phyloP scores from a whole-genome alignment of 2,329 filamentous ascomycete species.

The Fonsecaea multimorphosa region DNA sequence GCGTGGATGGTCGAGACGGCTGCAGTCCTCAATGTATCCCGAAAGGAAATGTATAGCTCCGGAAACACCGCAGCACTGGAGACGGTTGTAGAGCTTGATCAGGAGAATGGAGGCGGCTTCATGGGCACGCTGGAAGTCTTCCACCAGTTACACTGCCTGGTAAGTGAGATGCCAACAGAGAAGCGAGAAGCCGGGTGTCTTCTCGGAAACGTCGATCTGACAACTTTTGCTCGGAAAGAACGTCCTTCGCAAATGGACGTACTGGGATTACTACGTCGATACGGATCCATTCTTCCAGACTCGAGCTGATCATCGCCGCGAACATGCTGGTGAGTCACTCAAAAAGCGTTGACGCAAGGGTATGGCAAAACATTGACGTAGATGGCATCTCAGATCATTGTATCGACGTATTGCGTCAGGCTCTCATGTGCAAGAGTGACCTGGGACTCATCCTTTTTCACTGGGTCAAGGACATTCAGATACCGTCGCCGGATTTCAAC shows the following conservation, averaged over 20 bases:
- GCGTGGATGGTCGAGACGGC: slow-evolving; percentile 12
- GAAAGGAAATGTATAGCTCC: slow-evolving; percentile 6
- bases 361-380: too few relatives aligned
- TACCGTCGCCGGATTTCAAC: slow-evolving; percentile 13
- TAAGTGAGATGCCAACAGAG: background rate
- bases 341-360: too few relatives aligned
- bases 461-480: slow-evolving; percentile 5
- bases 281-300: slow-evolving; percentile 14
- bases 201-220: too few relatives aligned
- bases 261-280: slow-evolving; percentile 15
- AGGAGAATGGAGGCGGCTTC: slow-evolving; percentile 4
- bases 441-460: slow-evolving; percentile 10
- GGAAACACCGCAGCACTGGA: slow-evolving; percentile 6
- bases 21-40: background rate
- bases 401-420: slow-evolving; percentile 15
- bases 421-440: slow-evolving; percentile 13
- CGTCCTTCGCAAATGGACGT: slow-evolving; percentile 10
- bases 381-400: background rate
- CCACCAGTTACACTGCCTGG: slow-evolving; percentile 19
- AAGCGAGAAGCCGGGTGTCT: too few relatives aligned
- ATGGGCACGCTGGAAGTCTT: slow-evolving; percentile 12
- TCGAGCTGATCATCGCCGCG: slow-evolving; percentile 3
- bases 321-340: background rate
- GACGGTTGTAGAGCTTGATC: slow-evolving; percentile 1
- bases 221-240: background rate